phyloP scores from a whole-genome alignment of 345 rosid species.

The Hirschfeldia incana region DNA sequence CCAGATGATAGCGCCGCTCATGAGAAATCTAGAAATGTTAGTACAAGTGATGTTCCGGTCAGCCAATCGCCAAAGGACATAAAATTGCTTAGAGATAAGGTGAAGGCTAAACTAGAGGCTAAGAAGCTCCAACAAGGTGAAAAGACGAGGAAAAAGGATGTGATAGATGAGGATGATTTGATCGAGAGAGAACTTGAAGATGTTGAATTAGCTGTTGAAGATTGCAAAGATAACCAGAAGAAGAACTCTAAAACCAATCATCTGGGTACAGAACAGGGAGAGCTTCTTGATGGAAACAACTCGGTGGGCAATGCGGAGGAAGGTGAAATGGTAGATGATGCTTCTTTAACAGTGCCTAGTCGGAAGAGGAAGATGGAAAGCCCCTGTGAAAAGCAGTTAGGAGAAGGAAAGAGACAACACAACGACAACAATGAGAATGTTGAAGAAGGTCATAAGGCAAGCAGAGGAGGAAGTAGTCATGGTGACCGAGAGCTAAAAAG shows the following conservation, averaged over 20 bases:
- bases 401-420: conserved; percentile 58
- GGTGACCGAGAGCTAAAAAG: conserved; percentile 28
- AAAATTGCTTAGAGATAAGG: conserved; percentile 69
- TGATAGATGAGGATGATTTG: conserved; percentile 83
- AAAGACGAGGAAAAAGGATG: conserved; percentile 54
- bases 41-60: conserved; percentile 55
- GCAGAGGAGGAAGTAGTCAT: conserved; percentile 31
- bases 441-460: conserved; percentile 29
- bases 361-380: conserved; percentile 71
- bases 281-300: conserved; percentile 48
- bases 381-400: conserved; percentile 55
- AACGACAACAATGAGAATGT: conserved; percentile 19
- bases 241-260: conserved; percentile 19
- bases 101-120: conserved; percentile 77
- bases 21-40: conserved; percentile 46
- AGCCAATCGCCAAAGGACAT: conserved; percentile 80
- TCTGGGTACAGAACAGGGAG: conserved; percentile 44
- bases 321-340: conserved; percentile 60
- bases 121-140: conserved; percentile 80
- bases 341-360: conserved; percentile 48
- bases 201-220: conserved; percentile 69
- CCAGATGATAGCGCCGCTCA: conserved; percentile 47
- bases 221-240: conserved; percentile 57
- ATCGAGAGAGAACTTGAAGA: conserved; percentile 86
- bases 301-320: conserved; percentile 50